Percentiles rank a stretch among this genome's conserved stretches.
Conservation (phyloP, 441 rosid species). For the Sinapis alba region DNA sequence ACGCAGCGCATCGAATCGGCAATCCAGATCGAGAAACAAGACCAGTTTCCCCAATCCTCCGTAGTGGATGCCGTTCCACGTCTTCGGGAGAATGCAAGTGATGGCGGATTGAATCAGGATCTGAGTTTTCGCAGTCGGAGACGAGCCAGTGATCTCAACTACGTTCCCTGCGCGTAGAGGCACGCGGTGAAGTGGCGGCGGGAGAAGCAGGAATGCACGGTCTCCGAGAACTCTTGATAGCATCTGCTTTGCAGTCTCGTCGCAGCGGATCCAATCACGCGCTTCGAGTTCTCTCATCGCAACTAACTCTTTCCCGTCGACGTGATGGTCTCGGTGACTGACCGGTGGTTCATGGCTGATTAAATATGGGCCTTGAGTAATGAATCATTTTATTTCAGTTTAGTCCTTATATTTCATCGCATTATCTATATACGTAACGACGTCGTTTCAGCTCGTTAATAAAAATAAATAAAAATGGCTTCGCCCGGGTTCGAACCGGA, state of each 20-base stretch:
- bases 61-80: constrained; percentile 62
- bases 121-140: constrained; percentile 79
- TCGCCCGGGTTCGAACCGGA: constrained; percentile 85
- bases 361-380: constrained; percentile 7
- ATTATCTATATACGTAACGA: neutral
- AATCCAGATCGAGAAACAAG: constrained; percentile 76
- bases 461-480: neutral
- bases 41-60: constrained; percentile 70
- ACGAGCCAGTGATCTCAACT: constrained; percentile 74
- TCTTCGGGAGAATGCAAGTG: constrained; percentile 71
- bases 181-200: constrained; percentile 67
- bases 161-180: constrained; percentile 79
- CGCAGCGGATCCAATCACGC: constrained; percentile 57
- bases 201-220: constrained; percentile 55
- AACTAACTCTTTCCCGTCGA: constrained; percentile 16
- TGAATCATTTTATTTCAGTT: neutral
- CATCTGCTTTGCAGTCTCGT: constrained; percentile 76
- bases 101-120: constrained; percentile 70
- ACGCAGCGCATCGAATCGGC: constrained; percentile 66
- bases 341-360: neutral
- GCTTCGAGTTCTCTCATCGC: constrained; percentile 31
- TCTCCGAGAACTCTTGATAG: constrained; percentile 53
- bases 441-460: neutral
- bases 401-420: neutral
- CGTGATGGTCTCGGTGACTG: neutral